Percentiles rank a stretch among this genome's conserved stretches.
Conservation (phyloP, 441 rosid species). For the Geranium incanum region DNA sequence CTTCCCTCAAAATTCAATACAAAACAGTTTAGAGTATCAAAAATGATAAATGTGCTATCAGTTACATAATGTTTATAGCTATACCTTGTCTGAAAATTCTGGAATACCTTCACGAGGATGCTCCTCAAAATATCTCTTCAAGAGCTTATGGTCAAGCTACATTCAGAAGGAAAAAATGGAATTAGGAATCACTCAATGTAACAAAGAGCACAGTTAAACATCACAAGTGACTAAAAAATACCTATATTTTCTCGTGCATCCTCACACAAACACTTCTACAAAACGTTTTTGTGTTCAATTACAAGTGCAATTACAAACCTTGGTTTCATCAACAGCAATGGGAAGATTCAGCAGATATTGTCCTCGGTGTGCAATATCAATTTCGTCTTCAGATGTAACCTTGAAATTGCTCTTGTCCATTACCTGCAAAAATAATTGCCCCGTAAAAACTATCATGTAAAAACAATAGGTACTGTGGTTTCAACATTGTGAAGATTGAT, state of each 20-base stretch:
- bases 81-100: conserved; percentile 61
- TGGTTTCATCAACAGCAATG: conserved; percentile 58
- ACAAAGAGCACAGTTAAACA: not conserved
- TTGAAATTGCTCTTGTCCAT: conserved; percentile 87
- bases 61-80: not conserved
- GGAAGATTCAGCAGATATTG: conserved; percentile 84
- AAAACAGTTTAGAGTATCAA: not conserved
- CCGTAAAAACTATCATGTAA: not conserved
- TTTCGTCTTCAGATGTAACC: conserved; percentile 51
- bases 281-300: not conserved
- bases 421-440: conserved; percentile 32
- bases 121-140: conserved; percentile 44
- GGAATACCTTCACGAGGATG: conserved; percentile 59
- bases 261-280: not conserved
- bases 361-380: conserved; percentile 63
- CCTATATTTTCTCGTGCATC: not conserved
- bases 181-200: conserved; percentile 2
- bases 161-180: conserved; percentile 19
- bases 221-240: not conserved
- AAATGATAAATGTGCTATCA: not conserved
- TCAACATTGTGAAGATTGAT: not conserved
- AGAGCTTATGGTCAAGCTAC: conserved; percentile 63
- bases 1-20: not conserved
- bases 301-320: conserved; percentile 31
- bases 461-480: not conserved